phyloP scores from a whole-genome alignment of 768 basidiomycete species.

The Lentinula guzmanii region DNA sequence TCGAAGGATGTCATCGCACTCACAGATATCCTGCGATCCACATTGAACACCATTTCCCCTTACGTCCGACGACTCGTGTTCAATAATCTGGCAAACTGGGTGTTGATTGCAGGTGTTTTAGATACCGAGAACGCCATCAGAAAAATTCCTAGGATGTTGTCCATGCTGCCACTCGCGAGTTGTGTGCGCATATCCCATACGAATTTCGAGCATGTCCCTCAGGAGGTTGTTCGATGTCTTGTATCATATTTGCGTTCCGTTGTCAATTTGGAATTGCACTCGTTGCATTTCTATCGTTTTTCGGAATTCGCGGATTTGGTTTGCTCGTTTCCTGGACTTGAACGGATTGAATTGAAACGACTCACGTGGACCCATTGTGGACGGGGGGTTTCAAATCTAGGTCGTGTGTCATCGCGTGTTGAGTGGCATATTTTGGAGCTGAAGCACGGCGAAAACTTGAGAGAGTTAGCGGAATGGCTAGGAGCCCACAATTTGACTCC shows the following conservation, averaged over 20 bases:
- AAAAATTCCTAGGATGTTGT: constrained; percentile 1
- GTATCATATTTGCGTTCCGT: neutral
- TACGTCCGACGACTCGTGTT: constrained; percentile 6
- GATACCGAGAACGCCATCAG: neutral
- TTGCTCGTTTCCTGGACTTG: constrained; percentile 1
- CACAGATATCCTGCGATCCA: neutral
- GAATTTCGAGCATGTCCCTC: constrained; percentile 7
- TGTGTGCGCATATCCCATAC: constrained; percentile 7
- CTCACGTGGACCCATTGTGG: constrained; percentile 4
- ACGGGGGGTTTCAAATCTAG: neutral
- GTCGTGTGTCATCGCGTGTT: neutral
- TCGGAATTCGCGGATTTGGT: constrained; percentile 4
- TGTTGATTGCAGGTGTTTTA: neutral
- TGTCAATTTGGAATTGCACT: neutral
- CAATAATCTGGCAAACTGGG: neutral
- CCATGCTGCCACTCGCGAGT: neutral
- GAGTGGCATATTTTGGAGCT: constrained; percentile 6
- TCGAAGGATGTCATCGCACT: neutral
- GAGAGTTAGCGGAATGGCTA: constrained; percentile 4
- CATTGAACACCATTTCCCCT: constrained; percentile 7
- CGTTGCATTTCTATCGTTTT: constrained; percentile 3
- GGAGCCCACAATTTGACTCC: neutral
- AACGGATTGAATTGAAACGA: neutral
- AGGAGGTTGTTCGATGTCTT: constrained; percentile 2
- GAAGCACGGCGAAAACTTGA: neutral